A percentile compares a stretch with the other conserved stretches of the same genome.
phyloP scores from a whole-genome alignment of 2,329 filamentous ascomycete genomes.

The Aspergillus sp. region DNA sequence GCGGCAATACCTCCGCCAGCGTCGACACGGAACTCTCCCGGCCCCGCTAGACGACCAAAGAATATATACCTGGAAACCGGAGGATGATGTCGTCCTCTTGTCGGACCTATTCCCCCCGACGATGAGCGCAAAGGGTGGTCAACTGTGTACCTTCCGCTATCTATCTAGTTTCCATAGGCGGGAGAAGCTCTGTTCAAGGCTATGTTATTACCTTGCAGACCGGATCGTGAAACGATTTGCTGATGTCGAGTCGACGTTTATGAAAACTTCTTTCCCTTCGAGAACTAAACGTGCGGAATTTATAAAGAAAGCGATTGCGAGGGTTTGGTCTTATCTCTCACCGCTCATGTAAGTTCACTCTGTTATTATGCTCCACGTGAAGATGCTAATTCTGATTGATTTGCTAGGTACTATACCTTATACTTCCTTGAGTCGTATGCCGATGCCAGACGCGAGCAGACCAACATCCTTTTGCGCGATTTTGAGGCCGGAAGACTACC shows the following conservation, averaged over 20 bases:
- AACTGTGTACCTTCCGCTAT: conserved; percentile 44
- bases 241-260: conserved; percentile 29
- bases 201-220: conserved; percentile 44
- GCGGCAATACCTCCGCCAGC: conserved; percentile 42
- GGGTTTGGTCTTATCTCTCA: conserved; percentile 40
- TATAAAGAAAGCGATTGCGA: conserved; percentile 33
- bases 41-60: conserved; percentile 36
- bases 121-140: conserved; percentile 35
- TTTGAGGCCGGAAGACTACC: conserved; percentile 40
- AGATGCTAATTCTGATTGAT: neutral
- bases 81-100: conserved; percentile 45
- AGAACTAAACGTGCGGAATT: conserved; percentile 35
- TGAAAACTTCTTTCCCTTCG: conserved; percentile 34
- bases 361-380: neutral
- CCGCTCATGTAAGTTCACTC: conserved; percentile 39
- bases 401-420: conserved; percentile 40
- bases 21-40: conserved; percentile 44
- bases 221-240: conserved; percentile 42
- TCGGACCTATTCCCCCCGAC: conserved; percentile 45
- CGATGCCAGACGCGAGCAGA: conserved; percentile 37
- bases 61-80: conserved; percentile 41
- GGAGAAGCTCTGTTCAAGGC: conserved; percentile 39
- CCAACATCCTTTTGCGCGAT: conserved; percentile 37
- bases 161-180: conserved; percentile 37
- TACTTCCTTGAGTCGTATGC: conserved; percentile 44